phyloP scores from a whole-genome alignment of 495 filamentous ascomycete species.

The Pyronema omphalodes region DNA sequence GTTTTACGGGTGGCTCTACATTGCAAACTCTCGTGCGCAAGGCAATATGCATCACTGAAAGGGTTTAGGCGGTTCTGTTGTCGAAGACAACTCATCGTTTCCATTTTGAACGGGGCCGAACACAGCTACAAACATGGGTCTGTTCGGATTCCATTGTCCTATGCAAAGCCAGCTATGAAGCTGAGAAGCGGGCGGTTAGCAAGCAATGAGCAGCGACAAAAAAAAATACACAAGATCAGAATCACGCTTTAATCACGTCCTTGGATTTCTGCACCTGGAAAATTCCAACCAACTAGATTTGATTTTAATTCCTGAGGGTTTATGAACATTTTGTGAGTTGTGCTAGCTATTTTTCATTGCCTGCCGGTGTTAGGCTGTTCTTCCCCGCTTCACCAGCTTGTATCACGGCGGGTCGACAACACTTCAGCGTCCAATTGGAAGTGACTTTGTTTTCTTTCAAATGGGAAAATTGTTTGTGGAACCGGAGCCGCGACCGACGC shows the following conservation, averaged over 20 bases:
- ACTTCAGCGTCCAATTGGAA: conserved; percentile 2
- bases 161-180: conserved; percentile 3
- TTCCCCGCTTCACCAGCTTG: conserved; percentile 4
- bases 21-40: neutral
- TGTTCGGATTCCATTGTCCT: conserved; percentile 1
- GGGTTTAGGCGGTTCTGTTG: conserved; percentile 6
- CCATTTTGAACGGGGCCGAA: conserved; percentile 6
- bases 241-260: neutral
- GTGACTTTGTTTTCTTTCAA: neutral
- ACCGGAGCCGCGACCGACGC: neutral
- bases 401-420: conserved; percentile 1
- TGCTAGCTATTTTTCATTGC: neutral
- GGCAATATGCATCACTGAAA: conserved; percentile 3
- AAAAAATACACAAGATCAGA: neutral
- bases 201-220: neutral
- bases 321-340: neutral
- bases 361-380: neutral
- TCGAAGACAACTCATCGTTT: conserved; percentile 9
- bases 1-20: neutral
- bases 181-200: conserved; percentile 3
- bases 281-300: neutral
- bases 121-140: conserved; percentile 5
- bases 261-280: conserved; percentile 1
- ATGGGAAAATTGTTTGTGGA: conserved; percentile 1
- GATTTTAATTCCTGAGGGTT: neutral